Base-by-base conservation (phyloP, 345 rosid species). In the Eucalyptus tenuipes region DNA sequence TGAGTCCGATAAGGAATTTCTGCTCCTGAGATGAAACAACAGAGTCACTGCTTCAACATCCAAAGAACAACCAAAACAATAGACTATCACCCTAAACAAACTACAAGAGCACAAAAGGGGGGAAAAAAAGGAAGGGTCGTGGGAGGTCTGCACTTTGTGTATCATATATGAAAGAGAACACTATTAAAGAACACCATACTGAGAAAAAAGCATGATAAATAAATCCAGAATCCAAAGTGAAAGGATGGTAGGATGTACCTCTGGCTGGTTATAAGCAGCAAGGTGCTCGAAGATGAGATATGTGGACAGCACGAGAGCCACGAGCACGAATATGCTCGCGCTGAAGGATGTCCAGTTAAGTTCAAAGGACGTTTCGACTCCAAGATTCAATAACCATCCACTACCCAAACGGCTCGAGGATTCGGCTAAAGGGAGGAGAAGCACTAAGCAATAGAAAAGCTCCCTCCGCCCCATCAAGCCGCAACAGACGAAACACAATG, bases 241-340 rank as follows among this genome's bases (percentile, higher is more conserved):
- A 37, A 18, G 2, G 82, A 40, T 37, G 20, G 82, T 37, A 37
- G 40, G 6, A 91, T 90, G 89, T 90, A 98, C 99, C 99, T 98
- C 99, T 27, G 99, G 99, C 91, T 97, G 98, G 91, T 98, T 95
- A 91, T 98, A 98, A 88, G 97, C 91, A 89, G 99, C 97, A 85
- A 98, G 88, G 90, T 98, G 99, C 94, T 98, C 98, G 45, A 97
- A 93, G 91, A 95, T 95, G 52, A 98, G 98, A 92, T 96, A 97
- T 94, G 94, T 95, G 87, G 99, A 94, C 90, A 98, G 96, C 87
- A 94, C 89, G 88, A 98, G 93, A 49, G 99, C 99, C 88, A 94
- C 92, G 57, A 94, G 88, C 14, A 96, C 98, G 61, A 96, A 98
- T 87, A 98, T 90, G 92, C 99, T 93, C 42, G 99, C 98, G 93